Conservation (phyloP, 2,329 filamentous ascomycete genomes). For the Aspergillus sp. region DNA sequence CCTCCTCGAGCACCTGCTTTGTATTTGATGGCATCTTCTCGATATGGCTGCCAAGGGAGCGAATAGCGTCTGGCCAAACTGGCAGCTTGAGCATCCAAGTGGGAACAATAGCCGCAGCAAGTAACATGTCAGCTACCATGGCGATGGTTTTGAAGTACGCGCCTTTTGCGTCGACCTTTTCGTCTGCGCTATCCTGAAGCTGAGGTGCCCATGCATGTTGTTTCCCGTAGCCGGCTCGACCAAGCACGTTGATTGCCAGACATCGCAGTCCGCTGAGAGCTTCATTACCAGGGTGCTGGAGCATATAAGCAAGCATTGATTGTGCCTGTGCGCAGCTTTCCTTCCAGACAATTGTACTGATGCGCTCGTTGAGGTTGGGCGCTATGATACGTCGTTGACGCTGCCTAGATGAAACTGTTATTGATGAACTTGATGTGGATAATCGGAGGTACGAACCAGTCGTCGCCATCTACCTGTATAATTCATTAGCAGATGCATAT, state of each 20-base stretch:
- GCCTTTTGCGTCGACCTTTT: conserved; percentile 8
- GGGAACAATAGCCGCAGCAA: conserved; percentile 30
- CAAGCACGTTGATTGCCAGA: conserved; percentile 42
- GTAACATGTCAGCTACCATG: conserved; percentile 28
- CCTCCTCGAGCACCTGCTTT: conserved; percentile 2
- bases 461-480: conserved; percentile 26
- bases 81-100: conserved; percentile 17
- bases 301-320: conserved; percentile 30
- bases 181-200: conserved; percentile 14
- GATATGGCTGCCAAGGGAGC: neutral
- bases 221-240: conserved; percentile 34
- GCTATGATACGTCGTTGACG: conserved; percentile 39
- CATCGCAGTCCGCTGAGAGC: conserved; percentile 30
- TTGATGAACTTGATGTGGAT: neutral
- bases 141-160: conserved; percentile 37
- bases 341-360: conserved; percentile 36
- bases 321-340: conserved; percentile 32
- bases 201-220: conserved; percentile 29
- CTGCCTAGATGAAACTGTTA: conserved; percentile 17
- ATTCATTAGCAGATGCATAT: conserved; percentile 1
- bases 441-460: conserved; percentile 22
- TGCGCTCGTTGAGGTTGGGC: conserved; percentile 37
- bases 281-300: conserved; percentile 22
- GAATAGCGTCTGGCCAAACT: neutral
- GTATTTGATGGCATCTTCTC: conserved; percentile 7